Evolutionary conservation across 2,329 filamentous ascomycete species (phyloP).

Genomic region (Chaetothyriales sp.): DNA sequence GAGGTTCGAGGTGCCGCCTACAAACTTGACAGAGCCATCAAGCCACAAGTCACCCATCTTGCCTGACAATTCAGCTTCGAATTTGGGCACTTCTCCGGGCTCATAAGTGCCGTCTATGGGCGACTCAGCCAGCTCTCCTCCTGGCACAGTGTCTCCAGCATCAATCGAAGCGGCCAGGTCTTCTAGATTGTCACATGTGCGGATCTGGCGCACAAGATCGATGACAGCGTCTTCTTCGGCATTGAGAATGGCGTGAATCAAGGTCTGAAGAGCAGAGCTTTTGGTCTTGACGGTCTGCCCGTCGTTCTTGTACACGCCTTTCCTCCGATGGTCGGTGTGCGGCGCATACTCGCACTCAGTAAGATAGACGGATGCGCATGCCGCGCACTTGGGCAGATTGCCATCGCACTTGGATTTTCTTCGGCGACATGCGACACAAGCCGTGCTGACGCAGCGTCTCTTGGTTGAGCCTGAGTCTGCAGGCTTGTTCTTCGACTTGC

Average conservation of each 20-base stretch:
- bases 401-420: conserved; percentile 86
- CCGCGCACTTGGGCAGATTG: conserved; percentile 76
- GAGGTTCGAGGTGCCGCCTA: conserved; percentile 85
- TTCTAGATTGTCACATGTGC: conserved; percentile 64
- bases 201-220: conserved; percentile 68
- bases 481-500: conserved; percentile 21
- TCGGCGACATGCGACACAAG: conserved; percentile 59
- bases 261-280: conserved; percentile 75
- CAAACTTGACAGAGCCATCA: conserved; percentile 76
- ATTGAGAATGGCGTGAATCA: conserved; percentile 85
- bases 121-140: conserved; percentile 22
- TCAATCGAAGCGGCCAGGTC: conserved; percentile 46
- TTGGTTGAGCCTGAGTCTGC: conserved; percentile 33
- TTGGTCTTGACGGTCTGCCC: conserved; percentile 74
- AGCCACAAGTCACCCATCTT: conserved; percentile 87
- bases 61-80: conserved; percentile 70
- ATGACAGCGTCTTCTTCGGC: conserved; percentile 75
- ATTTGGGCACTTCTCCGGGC: conserved; percentile 21
- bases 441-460: conserved; percentile 67
- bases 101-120: conserved; percentile 25
- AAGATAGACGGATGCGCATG: conserved; percentile 80
- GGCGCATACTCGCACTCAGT: conserved; percentile 80
- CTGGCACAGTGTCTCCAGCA: conserved; percentile 35
- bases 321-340: conserved; percentile 86
- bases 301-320: conserved; percentile 93